A percentile compares a stretch with the other conserved stretches of the same genome.
Evolutionary conservation across 2,329 filamentous ascomycete species (phyloP).

Genomic region (Arthrinium puccinioides): DNA sequence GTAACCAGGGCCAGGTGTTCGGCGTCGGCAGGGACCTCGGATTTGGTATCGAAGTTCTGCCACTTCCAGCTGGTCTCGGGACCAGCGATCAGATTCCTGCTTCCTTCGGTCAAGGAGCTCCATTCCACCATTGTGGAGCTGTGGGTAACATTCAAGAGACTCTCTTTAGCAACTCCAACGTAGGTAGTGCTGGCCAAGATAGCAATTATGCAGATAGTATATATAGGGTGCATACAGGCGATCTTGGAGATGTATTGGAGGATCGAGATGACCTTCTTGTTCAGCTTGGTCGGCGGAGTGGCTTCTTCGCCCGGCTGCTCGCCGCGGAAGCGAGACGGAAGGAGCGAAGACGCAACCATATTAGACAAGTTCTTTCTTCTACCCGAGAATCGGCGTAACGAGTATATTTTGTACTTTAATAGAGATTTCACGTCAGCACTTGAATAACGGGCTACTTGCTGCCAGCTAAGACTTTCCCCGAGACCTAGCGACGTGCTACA

Average conservation of each 20-base stretch:
- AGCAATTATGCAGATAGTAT: constrained; percentile 86
- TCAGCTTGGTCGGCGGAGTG: constrained; percentile 47
- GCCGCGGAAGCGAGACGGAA: constrained; percentile 57
- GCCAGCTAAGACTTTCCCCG: too few relatives aligned
- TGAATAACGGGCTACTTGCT: too few relatives aligned
- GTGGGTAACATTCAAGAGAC: constrained; percentile 63
- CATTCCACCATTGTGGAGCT: constrained; percentile 64
- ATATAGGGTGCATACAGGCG: constrained; percentile 88
- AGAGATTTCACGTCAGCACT: too few relatives aligned
- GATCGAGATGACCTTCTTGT: constrained; percentile 62
- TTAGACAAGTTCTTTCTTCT: too few relatives aligned
- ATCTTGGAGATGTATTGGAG: constrained; percentile 73
- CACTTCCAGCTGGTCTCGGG: constrained; percentile 84
- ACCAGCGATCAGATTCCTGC: constrained; percentile 65
- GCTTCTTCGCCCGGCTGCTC: constrained; percentile 41
- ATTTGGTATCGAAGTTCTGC: constrained; percentile 61
- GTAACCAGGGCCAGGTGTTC: constrained; percentile 79
- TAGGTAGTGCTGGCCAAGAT: constrained; percentile 92
- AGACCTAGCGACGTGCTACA: too few relatives aligned
- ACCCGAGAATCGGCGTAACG: too few relatives aligned
- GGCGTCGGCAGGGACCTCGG: constrained; percentile 30
- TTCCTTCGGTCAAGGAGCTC: constrained; percentile 70
- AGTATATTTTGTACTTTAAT: too few relatives aligned
- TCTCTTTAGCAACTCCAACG: constrained; percentile 84
- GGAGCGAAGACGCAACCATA: constrained; percentile 48